Conservation (phyloP, 2,329 filamentous ascomycete species). For the Aureobasidium zeae region DNA sequence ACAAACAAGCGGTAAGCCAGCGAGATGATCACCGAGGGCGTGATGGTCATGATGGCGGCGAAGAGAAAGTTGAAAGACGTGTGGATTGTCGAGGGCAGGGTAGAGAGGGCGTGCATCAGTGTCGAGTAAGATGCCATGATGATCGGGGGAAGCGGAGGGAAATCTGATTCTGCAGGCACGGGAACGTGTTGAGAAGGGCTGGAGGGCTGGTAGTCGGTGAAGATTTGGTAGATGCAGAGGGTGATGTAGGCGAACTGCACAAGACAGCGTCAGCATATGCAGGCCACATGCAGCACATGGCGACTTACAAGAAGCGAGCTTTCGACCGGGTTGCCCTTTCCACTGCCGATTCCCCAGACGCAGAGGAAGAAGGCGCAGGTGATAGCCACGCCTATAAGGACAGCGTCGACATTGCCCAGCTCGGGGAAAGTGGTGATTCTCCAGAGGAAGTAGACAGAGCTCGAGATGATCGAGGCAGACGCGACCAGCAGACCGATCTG, state of each 20-base stretch:
- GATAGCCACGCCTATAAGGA: conserved; percentile 83
- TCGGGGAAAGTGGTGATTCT: conserved; percentile 87
- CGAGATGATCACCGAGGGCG: conserved; percentile 90
- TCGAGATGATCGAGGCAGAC: conserved; percentile 85
- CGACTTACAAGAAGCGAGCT: conserved; percentile 63
- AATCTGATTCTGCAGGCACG: conserved; percentile 62
- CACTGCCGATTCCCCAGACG: conserved; percentile 87
- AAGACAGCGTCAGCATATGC: conserved; percentile 7
- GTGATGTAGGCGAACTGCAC: conserved; percentile 94
- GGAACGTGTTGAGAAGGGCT: conserved; percentile 44
- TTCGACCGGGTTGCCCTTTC: conserved; percentile 88
- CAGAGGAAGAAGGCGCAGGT: conserved; percentile 89
- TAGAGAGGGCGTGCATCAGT: conserved; percentile 71
- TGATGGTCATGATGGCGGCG: conserved; percentile 90
- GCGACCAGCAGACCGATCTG: conserved; percentile 81
- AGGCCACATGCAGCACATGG: too few species aligned
- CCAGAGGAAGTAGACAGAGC: conserved; percentile 93
- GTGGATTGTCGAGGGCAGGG: conserved; percentile 72
- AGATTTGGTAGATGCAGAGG: conserved; percentile 98
- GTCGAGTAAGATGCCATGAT: conserved; percentile 98
- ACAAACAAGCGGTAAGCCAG: conserved; percentile 89
- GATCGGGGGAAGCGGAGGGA: conserved; percentile 90
- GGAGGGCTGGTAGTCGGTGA: conserved; percentile 91
- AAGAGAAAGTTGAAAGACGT: conserved; percentile 79
- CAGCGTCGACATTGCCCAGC: conserved; percentile 84